Conservation (phyloP, 1,139 yeast genomes). For the Candida neerlandica region DNA sequence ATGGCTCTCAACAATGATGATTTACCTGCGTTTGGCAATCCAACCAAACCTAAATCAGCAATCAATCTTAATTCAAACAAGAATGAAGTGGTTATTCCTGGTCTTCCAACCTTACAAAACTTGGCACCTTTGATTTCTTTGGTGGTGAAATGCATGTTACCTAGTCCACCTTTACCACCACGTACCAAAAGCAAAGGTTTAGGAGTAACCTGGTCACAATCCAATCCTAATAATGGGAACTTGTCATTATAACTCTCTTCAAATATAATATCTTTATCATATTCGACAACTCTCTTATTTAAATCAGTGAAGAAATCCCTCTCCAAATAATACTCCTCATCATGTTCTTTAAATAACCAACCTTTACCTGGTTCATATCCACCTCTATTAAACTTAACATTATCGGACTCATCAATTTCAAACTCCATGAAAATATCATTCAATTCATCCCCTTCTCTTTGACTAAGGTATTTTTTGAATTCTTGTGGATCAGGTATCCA, state of each 20-base stretch:
- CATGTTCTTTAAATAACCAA: slow-evolving; percentile 81
- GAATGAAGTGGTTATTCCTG: slow-evolving; percentile 66
- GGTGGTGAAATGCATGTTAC: slow-evolving; percentile 92
- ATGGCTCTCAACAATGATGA: slow-evolving; percentile 87
- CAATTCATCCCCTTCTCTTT: slow-evolving; percentile 28
- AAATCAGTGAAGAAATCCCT: slow-evolving; percentile 68
- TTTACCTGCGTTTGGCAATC: slow-evolving; percentile 96
- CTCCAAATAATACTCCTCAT: slow-evolving; percentile 65
- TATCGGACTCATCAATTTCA: slow-evolving; percentile 22
- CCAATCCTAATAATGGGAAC: slow-evolving; percentile 80
- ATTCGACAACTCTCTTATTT: slow-evolving; percentile 60
- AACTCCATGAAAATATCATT: slow-evolving; percentile 33
- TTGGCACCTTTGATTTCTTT: slow-evolving; percentile 84
- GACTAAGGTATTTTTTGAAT: slow-evolving; percentile 37
- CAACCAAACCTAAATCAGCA: slow-evolving; percentile 93
- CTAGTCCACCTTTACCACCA: slow-evolving; percentile 95
- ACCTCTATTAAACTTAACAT: slow-evolving; percentile 62
- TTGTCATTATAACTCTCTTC: slow-evolving; percentile 65
- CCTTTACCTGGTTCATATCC: slow-evolving; percentile 71
- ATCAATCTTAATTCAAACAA: slow-evolving; percentile 80
- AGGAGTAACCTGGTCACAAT: slow-evolving; percentile 63
- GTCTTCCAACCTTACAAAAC: slow-evolving; percentile 79
- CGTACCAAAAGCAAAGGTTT: slow-evolving; percentile 69
- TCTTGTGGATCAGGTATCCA: slow-evolving; percentile 81
- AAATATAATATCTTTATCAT: slow-evolving; percentile 62